Percentiles rank a stretch among this genome's conserved stretches.
Conservation (phyloP, 495 filamentous ascomycete genomes). For the Cercophora newfieldiana region DNA sequence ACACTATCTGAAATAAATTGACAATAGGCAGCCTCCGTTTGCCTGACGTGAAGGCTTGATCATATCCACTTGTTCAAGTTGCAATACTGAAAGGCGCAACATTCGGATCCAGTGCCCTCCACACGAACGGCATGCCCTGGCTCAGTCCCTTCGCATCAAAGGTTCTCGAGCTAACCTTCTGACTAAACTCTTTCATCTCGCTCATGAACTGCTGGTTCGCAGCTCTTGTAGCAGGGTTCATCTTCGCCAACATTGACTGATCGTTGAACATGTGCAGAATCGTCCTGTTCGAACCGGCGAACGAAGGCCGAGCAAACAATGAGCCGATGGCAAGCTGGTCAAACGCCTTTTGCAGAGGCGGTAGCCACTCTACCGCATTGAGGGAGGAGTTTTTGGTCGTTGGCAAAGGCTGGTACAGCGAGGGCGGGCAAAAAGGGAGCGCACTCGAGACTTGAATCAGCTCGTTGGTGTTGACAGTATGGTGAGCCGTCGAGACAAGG, state of each 20-base stretch:
- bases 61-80: no score
- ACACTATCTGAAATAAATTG: no score
- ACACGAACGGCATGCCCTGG: neutral
- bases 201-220: neutral
- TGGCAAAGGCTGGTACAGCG: neutral
- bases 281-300: neutral
- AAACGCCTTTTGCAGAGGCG: neutral
- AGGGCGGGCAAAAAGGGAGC: neutral
- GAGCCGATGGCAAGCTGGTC: neutral
- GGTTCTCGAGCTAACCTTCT: neutral
- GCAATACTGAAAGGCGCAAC: neutral
- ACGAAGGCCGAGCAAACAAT: neutral
- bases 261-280: neutral
- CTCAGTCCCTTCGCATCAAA: neutral
- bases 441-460: neutral
- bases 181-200: neutral
- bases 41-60: no score
- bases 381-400: neutral
- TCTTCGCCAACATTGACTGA: neutral
- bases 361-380: neutral
- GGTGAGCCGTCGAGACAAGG: neutral
- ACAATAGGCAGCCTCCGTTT: no score
- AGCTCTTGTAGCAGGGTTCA: neutral
- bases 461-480: neutral
- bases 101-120: neutral